Evolutionary conservation across 805 yeast genomes (phyloP).

Genomic region (Saturnispora halmiae): DNA sequence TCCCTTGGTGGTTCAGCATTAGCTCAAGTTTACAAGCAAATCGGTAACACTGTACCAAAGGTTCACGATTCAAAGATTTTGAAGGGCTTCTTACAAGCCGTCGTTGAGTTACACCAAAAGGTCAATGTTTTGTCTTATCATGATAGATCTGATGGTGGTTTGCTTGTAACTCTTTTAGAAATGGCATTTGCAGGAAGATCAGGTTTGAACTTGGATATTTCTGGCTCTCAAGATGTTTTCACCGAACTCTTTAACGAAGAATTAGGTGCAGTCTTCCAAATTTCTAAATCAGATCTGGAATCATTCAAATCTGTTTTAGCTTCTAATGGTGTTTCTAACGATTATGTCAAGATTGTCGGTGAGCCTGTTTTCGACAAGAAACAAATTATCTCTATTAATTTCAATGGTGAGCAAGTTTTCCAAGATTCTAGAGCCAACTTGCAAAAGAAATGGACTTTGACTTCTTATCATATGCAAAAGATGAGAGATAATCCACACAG

Average conservation of each 20-base stretch:
- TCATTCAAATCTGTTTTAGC: slow-evolving; percentile 47
- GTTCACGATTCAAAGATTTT: slow-evolving; percentile 61
- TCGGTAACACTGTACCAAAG: slow-evolving; percentile 76
- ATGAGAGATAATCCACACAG: slow-evolving; percentile 90
- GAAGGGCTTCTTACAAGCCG: slow-evolving; percentile 60
- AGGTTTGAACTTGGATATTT: slow-evolving; percentile 56
- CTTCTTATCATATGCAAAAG: slow-evolving; percentile 83
- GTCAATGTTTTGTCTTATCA: slow-evolving; percentile 78
- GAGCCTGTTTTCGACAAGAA: slow-evolving; percentile 46
- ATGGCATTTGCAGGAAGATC: slow-evolving; percentile 96
- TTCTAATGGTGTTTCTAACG: slow-evolving; percentile 48
- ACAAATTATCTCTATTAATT: slow-evolving; percentile 37
- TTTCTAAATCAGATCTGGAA: slow-evolving; percentile 42
- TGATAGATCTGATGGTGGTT: slow-evolving; percentile 95
- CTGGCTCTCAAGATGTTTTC: slow-evolving; percentile 30
- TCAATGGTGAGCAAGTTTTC: slow-evolving; percentile 40
- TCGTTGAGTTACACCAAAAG: slow-evolving; percentile 60
- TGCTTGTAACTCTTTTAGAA: slow-evolving; percentile 74
- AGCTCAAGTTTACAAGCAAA: slow-evolving; percentile 85
- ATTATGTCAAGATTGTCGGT: slow-evolving; percentile 56
- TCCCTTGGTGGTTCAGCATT: slow-evolving; percentile 90
- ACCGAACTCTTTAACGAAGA: slow-evolving; percentile 81
- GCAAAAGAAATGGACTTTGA: slow-evolving; percentile 78
- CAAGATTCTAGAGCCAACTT: slow-evolving; percentile 54
- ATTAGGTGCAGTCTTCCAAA: slow-evolving; percentile 93